phyloP scores from a whole-genome alignment of 495 filamentous ascomycete species.

The Lineolata rhizophorae region DNA sequence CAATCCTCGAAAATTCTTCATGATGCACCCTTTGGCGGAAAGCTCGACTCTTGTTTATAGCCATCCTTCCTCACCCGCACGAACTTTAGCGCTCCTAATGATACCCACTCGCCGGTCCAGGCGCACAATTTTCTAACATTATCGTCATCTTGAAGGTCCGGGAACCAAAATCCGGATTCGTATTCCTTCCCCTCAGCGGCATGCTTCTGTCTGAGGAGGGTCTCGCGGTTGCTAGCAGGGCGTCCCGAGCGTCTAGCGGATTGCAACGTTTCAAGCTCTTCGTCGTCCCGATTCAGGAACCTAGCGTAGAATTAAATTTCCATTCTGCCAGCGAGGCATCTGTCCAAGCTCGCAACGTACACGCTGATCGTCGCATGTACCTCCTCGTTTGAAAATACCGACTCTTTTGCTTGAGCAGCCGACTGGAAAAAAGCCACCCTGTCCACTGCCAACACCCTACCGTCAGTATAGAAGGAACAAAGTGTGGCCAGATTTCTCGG shows the following conservation, averaged over 20 bases:
- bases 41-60: slow-evolving; percentile 12
- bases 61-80: slow-evolving; percentile 13
- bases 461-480: slow-evolving; percentile 2
- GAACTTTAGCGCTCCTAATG: slow-evolving; percentile 36
- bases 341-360: not conserved
- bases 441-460: not conserved
- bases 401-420: not conserved
- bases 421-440: not conserved
- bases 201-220: slow-evolving; percentile 48
- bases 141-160: slow-evolving; percentile 32
- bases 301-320: slow-evolving; percentile 39
- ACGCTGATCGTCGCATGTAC: not conserved
- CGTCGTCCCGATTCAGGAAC: slow-evolving; percentile 56
- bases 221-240: slow-evolving; percentile 55
- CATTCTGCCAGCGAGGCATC: slow-evolving; percentile 40
- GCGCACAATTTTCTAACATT: slow-evolving; percentile 28
- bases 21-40: slow-evolving; percentile 18
- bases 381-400: not conserved
- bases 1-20: no score
- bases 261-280: slow-evolving; percentile 51
- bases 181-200: slow-evolving; percentile 58
- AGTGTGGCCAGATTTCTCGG: not conserved
- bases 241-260: slow-evolving; percentile 60
- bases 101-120: slow-evolving; percentile 44
- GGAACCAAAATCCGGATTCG: slow-evolving; percentile 59